Conservation (phyloP, 2,329 filamentous ascomycete genomes). For the Curvularia spicifera region DNA sequence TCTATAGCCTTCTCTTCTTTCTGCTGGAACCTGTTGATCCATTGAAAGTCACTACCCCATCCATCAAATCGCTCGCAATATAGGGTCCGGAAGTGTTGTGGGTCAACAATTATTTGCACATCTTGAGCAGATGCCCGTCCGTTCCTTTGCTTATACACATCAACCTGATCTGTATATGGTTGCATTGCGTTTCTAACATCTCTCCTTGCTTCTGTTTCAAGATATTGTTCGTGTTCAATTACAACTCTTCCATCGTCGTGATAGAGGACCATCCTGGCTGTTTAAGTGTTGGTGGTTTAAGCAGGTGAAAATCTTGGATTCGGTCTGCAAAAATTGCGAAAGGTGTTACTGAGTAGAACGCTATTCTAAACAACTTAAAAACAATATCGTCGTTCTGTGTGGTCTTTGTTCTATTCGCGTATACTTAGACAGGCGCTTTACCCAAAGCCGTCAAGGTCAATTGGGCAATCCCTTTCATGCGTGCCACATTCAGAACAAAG, state of each 20-base stretch:
- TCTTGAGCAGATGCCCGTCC: not conserved
- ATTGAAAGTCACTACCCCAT: slow-evolving; percentile 4
- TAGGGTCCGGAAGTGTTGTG: slow-evolving; percentile 7
- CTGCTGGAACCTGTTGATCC: not conserved
- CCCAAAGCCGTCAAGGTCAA: not conserved
- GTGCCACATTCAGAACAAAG: slow-evolving; percentile 3
- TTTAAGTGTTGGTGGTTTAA: not conserved
- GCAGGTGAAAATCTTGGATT: not conserved
- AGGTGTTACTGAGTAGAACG: not conserved
- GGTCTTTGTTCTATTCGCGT: not conserved
- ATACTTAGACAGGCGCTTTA: not conserved
- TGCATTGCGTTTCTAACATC: not conserved
- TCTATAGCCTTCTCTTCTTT: not conserved
- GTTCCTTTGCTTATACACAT: slow-evolving; percentile 4
- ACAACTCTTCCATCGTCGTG: slow-evolving; percentile 17
- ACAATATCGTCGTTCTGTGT: not conserved
- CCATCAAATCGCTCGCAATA: not conserved
- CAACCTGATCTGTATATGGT: slow-evolving; percentile 13
- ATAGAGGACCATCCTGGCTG: slow-evolving; percentile 22
- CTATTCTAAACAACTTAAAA: not conserved
- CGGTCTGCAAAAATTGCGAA: not conserved
- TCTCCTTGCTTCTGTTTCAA: slow-evolving; percentile 16
- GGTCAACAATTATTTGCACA: slow-evolving; percentile 14
- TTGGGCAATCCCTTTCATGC: not conserved
- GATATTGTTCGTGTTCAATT: slow-evolving; percentile 18